phyloP scores from a whole-genome alignment of 768 basidiomycete species.

The Mycena filopes region DNA sequence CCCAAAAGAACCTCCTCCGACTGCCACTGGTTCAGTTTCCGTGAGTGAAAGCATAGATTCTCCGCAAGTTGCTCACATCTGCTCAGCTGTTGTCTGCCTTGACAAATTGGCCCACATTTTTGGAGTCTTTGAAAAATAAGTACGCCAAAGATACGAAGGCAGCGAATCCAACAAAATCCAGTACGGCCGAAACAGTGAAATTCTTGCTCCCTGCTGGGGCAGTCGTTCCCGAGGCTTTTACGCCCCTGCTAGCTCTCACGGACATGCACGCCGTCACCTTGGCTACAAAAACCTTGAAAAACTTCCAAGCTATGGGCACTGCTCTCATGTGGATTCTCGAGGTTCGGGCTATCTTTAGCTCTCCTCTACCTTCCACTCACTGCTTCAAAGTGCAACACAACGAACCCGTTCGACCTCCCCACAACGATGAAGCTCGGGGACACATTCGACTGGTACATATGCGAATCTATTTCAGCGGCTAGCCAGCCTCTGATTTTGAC shows the following conservation, averaged over 20 bases:
- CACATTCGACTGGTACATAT: neutral
- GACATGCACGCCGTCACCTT: neutral
- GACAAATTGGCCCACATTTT: neutral
- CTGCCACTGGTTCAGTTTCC: neutral
- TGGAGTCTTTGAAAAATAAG: neutral
- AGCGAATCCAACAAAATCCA: too few relatives aligned
- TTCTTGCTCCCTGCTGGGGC: too few relatives aligned
- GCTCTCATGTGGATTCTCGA: neutral
- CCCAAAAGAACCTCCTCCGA: neutral
- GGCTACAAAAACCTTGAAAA: neutral
- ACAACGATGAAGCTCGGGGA: neutral
- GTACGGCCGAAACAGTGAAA: too few relatives aligned
- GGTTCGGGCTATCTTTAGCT: neutral
- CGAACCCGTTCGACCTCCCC: too few relatives aligned
- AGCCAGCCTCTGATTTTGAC: too few relatives aligned
- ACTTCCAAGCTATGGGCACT: neutral
- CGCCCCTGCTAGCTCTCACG: neutral
- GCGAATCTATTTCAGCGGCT: neutral
- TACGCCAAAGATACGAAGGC: too few relatives aligned
- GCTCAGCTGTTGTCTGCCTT: neutral
- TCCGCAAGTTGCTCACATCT: neutral
- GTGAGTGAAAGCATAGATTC: too few relatives aligned
- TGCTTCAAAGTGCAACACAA: neutral
- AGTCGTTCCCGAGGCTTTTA: neutral
- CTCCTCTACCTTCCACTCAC: neutral